Percentiles rank a stretch among this genome's conserved stretches.
These are phyloP conservation scores for Extremus antarcticus DNA, from an alignment of 495 filamentous ascomycete species.

Conservation along the genomic window DNA sequence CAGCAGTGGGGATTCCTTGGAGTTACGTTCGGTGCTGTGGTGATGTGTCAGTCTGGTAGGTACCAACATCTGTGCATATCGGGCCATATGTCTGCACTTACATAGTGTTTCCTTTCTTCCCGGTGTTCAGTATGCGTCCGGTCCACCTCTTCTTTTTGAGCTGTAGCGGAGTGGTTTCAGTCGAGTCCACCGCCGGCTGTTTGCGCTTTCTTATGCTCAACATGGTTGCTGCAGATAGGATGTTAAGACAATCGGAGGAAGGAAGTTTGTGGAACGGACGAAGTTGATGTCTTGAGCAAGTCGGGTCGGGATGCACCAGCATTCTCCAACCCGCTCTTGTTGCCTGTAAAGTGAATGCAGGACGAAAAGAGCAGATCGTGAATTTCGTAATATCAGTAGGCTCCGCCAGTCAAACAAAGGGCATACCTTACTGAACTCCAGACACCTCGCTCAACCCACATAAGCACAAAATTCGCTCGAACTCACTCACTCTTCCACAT, in stretches of 20 bases:
- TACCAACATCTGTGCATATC: not conserved
- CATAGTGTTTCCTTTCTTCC: not conserved
- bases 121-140: not conserved
- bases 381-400: too few relatives aligned
- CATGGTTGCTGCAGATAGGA: too few relatives aligned
- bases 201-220: not conserved
- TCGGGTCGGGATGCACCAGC: too few relatives aligned
- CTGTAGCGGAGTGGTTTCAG: not conserved
- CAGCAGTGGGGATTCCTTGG: not conserved
- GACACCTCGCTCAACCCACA: slow-evolving; percentile 1
- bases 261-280: too few relatives aligned
- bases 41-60: not conserved
- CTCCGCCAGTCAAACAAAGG: too few relatives aligned
- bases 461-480: not conserved
- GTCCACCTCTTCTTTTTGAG: not conserved
- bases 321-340: too few relatives aligned
- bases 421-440: too few relatives aligned
- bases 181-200: too few relatives aligned
- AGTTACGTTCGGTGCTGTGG: not conserved
- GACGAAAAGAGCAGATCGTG: too few relatives aligned
- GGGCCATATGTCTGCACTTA: not conserved
- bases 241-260: too few relatives aligned
- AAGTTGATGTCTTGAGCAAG: too few relatives aligned
- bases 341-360: too few relatives aligned
- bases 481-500: slow-evolving; percentile 5